Percentiles rank a stretch among this genome's conserved stretches.
phyloP scores from a whole-genome alignment of 805 yeast genomes.

The Groenewaldozyma tartarivorans region DNA sequence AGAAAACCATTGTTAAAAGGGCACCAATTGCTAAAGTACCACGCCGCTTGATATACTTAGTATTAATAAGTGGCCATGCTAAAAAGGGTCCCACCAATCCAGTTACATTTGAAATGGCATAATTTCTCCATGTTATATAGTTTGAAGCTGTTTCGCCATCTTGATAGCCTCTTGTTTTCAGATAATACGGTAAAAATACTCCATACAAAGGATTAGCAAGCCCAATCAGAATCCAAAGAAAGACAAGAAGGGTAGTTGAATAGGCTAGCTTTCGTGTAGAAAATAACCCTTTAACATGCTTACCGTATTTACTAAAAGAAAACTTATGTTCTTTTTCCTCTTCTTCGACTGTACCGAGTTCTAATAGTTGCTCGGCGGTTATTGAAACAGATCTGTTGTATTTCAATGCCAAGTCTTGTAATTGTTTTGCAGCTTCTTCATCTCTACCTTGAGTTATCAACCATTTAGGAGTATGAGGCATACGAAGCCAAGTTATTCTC shows the following conservation, averaged over 20 bases:
- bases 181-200: constrained; percentile 45
- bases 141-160: constrained; percentile 16
- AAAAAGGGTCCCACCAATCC: constrained; percentile 46
- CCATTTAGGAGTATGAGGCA: constrained; percentile 48
- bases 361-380: constrained; percentile 38
- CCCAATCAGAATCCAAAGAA: constrained; percentile 52
- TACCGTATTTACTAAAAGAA: constrained; percentile 12
- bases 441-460: constrained; percentile 23
- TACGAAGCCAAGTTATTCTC: constrained; percentile 35
- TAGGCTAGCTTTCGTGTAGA: constrained; percentile 35
- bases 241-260: constrained; percentile 35
- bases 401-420: constrained; percentile 38
- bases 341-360: constrained; percentile 33
- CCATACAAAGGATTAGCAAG: constrained; percentile 47
- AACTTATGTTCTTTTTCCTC: constrained; percentile 13
- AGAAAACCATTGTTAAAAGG: constrained; percentile 43
- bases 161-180: constrained; percentile 40
- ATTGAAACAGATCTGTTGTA: constrained; percentile 34
- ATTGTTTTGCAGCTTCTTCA: constrained; percentile 36
- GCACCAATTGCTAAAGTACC: constrained; percentile 48
- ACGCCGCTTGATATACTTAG: constrained; percentile 38
- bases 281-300: constrained; percentile 34
- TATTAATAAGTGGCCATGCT: constrained; percentile 26
- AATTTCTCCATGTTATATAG: constrained; percentile 20
- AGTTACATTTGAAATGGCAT: constrained; percentile 36